A percentile compares a stretch with the other conserved stretches of the same genome.
Evolutionary conservation across 2,329 filamentous ascomycete genomes (phyloP).

Genomic region (Hysterium pulicare): DNA sequence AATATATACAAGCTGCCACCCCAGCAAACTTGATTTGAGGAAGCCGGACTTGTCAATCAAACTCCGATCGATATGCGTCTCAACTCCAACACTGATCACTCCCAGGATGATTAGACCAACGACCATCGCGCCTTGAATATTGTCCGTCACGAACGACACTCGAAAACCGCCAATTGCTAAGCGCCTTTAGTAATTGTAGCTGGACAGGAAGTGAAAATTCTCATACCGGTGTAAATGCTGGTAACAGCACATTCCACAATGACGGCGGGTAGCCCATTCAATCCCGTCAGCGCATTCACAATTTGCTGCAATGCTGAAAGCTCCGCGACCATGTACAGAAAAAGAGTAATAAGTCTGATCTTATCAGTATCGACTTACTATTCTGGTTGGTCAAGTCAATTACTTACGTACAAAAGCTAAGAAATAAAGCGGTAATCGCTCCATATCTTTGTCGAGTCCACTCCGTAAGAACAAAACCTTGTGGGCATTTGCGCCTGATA

Average conservation of each 20-base stretch:
- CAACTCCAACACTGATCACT: slow-evolving; percentile 71
- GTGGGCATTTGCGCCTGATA: slow-evolving; percentile 74
- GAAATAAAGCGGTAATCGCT: slow-evolving; percentile 63
- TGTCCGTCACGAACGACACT: slow-evolving; percentile 81
- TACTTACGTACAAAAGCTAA: slow-evolving; percentile 67
- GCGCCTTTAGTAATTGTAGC: slow-evolving; percentile 10
- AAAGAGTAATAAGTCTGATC: slow-evolving; percentile 66
- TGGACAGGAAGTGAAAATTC: not conserved
- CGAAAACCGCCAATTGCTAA: slow-evolving; percentile 75
- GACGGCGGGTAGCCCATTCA: slow-evolving; percentile 70
- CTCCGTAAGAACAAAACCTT: slow-evolving; percentile 80
- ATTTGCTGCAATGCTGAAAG: slow-evolving; percentile 79
- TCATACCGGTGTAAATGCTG: slow-evolving; percentile 75
- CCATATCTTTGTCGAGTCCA: slow-evolving; percentile 82
- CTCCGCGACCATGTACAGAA: slow-evolving; percentile 84
- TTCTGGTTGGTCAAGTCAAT: slow-evolving; percentile 3
- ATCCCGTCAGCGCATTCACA: slow-evolving; percentile 67
- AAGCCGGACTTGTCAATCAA: slow-evolving; percentile 67
- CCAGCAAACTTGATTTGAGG: slow-evolving; percentile 66
- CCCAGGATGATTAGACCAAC: slow-evolving; percentile 71
- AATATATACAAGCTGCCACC: slow-evolving; percentile 85
- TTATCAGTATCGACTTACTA: slow-evolving; percentile 4
- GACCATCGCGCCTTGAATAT: slow-evolving; percentile 77
- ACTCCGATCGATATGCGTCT: slow-evolving; percentile 67
- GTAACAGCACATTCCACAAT: slow-evolving; percentile 76